phyloP scores from a whole-genome alignment of 129 eudicot species.

The Centella asiatica region DNA sequence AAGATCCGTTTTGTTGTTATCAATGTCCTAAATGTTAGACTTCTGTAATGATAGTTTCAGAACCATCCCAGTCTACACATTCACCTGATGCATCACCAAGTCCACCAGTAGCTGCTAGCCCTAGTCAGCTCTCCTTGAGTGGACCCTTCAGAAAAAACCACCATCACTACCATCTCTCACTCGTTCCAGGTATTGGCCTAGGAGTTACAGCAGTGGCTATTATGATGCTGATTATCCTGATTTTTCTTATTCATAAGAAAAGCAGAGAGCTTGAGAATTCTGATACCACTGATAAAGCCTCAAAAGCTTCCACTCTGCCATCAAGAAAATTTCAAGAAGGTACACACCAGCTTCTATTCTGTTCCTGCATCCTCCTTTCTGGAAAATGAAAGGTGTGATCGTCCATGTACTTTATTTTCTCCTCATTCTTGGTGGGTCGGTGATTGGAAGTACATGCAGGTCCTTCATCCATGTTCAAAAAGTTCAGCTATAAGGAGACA shows the following conservation, averaged over 20 bases:
- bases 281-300: conserved; percentile 27
- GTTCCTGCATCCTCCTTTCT: background rate
- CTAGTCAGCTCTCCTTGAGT: conserved; percentile 55
- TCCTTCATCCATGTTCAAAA: conserved; percentile 62
- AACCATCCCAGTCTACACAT: conserved; percentile 24
- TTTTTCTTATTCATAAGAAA: conserved; percentile 68
- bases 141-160: conserved; percentile 28
- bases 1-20: background rate
- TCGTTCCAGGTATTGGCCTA: conserved; percentile 58
- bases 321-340: conserved; percentile 62
- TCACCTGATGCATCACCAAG: conserved; percentile 57
- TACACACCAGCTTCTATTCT: conserved; percentile 10
- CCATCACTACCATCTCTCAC: conserved; percentile 50
- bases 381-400: conserved; percentile 1
- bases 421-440: background rate
- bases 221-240: conserved; percentile 43
- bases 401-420: background rate
- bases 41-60: conserved; percentile 25
- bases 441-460: conserved; percentile 41
- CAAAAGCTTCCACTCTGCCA: conserved; percentile 43
- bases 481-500: conserved; percentile 69
- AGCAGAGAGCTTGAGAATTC: conserved; percentile 52
- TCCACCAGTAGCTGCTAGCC: conserved; percentile 57
- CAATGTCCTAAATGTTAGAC: background rate
- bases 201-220: conserved; percentile 59